These are phyloP conservation scores for Ceratocystis ficicola DNA, from an alignment of 2,329 filamentous ascomycete species.

Conservation along the genomic window DNA sequence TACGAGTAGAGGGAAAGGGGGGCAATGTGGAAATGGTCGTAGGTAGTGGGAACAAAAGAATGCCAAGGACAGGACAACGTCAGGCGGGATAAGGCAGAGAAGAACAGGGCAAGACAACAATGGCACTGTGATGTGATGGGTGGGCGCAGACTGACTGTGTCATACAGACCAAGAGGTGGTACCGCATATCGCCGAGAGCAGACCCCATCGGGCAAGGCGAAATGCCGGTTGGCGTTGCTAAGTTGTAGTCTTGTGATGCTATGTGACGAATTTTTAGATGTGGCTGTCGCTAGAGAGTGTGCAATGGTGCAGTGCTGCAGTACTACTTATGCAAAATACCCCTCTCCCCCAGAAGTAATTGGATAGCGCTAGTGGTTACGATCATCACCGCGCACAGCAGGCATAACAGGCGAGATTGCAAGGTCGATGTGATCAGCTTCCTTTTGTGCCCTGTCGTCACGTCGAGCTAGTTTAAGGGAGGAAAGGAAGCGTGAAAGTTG, in stretches of 20 bases:
- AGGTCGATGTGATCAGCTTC: slow-evolving; percentile 2
- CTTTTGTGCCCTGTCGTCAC: not conserved
- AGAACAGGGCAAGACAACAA: not conserved
- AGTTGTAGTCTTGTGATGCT: not conserved
- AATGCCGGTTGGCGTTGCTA: not conserved
- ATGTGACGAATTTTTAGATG: not conserved
- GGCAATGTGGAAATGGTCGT: not conserved
- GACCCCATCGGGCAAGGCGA: not conserved
- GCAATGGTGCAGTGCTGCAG: not conserved
- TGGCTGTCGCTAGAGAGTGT: not conserved
- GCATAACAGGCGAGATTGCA: slow-evolving; percentile 2
- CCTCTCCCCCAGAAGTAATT: not conserved
- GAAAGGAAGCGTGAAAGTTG: not conserved
- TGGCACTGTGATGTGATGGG: not conserved
- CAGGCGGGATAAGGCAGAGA: not conserved
- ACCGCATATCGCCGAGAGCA: not conserved
- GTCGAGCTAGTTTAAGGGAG: not conserved
- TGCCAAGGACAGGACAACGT: not conserved
- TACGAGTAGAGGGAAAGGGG: not conserved
- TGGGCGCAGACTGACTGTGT: not conserved
- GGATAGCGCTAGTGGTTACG: not conserved
- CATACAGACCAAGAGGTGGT: not conserved
- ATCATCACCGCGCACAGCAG: not conserved
- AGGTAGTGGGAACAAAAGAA: not conserved
- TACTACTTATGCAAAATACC: not conserved